phyloP scores from a whole-genome alignment of 306 rosid species.

The Benincasa hispida region DNA sequence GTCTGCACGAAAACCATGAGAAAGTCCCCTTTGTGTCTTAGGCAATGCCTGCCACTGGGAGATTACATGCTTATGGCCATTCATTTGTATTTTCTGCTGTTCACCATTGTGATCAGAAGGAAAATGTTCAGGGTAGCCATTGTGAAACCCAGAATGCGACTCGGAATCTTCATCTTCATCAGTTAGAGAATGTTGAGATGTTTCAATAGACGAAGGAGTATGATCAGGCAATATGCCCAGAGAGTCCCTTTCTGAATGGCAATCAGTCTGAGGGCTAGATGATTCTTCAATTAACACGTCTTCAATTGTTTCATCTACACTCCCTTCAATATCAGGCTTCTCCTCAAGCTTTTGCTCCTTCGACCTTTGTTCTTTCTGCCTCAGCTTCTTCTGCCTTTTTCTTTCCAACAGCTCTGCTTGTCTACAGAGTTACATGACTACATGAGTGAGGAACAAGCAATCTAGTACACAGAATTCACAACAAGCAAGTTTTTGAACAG shows the following conservation, averaged over 20 bases:
- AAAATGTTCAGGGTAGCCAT: conserved; percentile 13
- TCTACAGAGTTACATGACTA: conserved; percentile 23
- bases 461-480: neutral
- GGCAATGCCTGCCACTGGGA: conserved; percentile 29
- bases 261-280: conserved; percentile 21
- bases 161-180: conserved; percentile 25
- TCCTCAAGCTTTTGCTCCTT: conserved; percentile 41
- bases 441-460: conserved; percentile 6
- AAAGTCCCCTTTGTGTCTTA: conserved; percentile 26
- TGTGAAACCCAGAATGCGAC: conserved; percentile 15
- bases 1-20: conserved; percentile 23
- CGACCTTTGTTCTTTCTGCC: conserved; percentile 63
- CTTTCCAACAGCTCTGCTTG: conserved; percentile 59
- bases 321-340: conserved; percentile 21
- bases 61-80: conserved; percentile 15
- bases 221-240: conserved; percentile 21
- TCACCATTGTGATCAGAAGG: conserved; percentile 30
- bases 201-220: conserved; percentile 16
- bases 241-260: conserved; percentile 21
- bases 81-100: conserved; percentile 19
- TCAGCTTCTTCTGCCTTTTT: conserved; percentile 66
- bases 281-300: conserved; percentile 26
- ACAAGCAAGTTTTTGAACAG: neutral
- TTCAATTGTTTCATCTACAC: conserved; percentile 18
- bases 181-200: conserved; percentile 21